Evolutionary conservation across 768 basidiomycete species (phyloP).

Genomic region (Phylloporus arenicola): DNA sequence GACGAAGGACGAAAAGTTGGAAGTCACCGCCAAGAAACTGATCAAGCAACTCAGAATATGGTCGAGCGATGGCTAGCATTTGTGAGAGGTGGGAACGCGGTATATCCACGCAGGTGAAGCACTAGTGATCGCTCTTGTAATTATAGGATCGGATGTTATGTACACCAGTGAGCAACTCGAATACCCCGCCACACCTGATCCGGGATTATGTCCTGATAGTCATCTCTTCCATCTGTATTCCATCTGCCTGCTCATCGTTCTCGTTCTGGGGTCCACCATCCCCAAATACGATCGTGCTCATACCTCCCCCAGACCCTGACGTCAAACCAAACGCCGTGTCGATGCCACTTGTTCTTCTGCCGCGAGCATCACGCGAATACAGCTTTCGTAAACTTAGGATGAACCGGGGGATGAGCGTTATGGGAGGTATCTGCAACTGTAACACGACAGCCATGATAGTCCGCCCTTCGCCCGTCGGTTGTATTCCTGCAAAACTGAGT

Average conservation of each 20-base stretch:
- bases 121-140: background rate
- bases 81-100: background rate
- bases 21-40: slow-evolving; percentile 49
- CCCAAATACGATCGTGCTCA: background rate
- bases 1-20: slow-evolving; percentile 50
- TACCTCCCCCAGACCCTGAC: background rate
- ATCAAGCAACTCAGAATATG: slow-evolving; percentile 43
- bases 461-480: background rate
- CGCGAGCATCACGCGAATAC: background rate
- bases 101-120: background rate
- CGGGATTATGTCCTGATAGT: too few species aligned
- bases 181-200: background rate
- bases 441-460: background rate
- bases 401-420: background rate
- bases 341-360: background rate
- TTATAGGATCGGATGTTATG: background rate
- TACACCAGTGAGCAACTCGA: background rate
- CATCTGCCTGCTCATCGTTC: background rate
- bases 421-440: background rate
- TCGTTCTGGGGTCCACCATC: background rate
- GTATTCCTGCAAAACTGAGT: background rate
- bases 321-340: background rate
- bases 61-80: slow-evolving; percentile 27
- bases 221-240: background rate
- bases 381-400: background rate